A percentile compares a stretch with the other conserved stretches of the same genome.
These are phyloP conservation scores for Endogone sp. DNA, from an alignment of 192 early-diverging fungal species.

Conservation along the genomic window DNA sequence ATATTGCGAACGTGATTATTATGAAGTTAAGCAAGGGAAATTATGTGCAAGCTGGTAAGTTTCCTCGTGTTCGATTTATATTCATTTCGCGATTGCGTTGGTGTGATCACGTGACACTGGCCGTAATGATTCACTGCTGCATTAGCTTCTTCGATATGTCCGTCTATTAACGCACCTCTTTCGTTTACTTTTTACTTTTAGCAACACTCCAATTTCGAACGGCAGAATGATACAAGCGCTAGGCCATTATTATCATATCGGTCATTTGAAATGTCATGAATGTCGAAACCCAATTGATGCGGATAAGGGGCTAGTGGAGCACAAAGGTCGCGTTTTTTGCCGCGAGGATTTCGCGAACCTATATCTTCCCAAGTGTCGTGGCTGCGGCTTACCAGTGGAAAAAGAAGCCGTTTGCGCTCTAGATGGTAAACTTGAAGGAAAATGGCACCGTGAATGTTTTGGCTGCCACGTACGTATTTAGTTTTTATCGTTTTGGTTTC, in stretches of 20 bases:
- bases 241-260: constrained; percentile 59
- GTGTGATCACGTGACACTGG: no score
- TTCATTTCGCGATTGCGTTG: neutral
- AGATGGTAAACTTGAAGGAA: constrained; percentile 61
- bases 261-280: constrained; percentile 59
- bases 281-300: constrained; percentile 63
- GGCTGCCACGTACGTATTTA: constrained; percentile 48
- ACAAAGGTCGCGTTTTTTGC: constrained; percentile 66
- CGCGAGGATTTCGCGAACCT: constrained; percentile 60
- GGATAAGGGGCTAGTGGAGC: constrained; percentile 16
- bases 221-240: constrained; percentile 53
- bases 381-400: constrained; percentile 58
- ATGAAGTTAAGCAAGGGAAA: constrained; percentile 29
- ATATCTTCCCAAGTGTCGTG: constrained; percentile 64
- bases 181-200: neutral
- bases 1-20: constrained; percentile 59
- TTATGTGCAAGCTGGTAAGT: constrained; percentile 54
- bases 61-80: neutral
- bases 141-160: no score
- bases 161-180: neutral
- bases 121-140: no score
- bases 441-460: constrained; percentile 74
- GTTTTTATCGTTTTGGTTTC: neutral
- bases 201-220: constrained; percentile 27
- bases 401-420: constrained; percentile 71